A percentile compares a stretch with the other conserved stretches of the same genome.
Evolutionary conservation across 805 yeast species (phyloP).

Genomic region (Starmerella sirachaensis): DNA sequence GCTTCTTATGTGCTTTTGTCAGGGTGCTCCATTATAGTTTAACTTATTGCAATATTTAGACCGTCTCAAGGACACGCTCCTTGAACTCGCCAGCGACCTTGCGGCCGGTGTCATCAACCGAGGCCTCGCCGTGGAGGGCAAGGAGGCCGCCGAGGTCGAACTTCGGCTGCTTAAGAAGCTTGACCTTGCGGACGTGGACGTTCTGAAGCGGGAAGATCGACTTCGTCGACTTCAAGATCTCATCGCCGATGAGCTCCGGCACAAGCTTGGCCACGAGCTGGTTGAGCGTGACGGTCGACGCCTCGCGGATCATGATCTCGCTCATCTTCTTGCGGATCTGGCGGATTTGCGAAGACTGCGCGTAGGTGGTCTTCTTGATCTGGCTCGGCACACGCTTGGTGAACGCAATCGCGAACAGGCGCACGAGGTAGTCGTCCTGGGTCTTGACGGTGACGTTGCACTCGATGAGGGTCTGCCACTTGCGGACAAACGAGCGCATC

Average conservation of each 20-base stretch:
- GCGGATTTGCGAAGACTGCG: constrained; percentile 95
- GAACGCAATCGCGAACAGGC: constrained; percentile 96
- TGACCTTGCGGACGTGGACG: constrained; percentile 97
- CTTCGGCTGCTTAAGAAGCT: constrained; percentile 96
- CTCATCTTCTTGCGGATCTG: constrained; percentile 93
- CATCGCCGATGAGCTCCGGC: constrained; percentile 98
- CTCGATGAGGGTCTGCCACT: constrained; percentile 98
- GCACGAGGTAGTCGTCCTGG: constrained; percentile 90
- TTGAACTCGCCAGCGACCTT: constrained; percentile 86
- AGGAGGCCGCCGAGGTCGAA: constrained; percentile 93
- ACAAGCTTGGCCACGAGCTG: constrained; percentile 95
- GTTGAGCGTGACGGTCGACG: constrained; percentile 84
- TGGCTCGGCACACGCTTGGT: constrained; percentile 96
- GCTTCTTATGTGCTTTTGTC: too few species aligned
- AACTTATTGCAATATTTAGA: constrained; percentile 45
- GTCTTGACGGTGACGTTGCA: constrained; percentile 98
- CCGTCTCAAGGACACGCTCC: constrained; percentile 96
- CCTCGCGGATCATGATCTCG: constrained; percentile 95
- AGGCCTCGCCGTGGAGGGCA: constrained; percentile 93
- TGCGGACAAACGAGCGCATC: constrained; percentile 94
- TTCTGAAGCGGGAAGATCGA: constrained; percentile 95
- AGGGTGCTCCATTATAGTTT: too few species aligned
- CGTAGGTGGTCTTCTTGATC: constrained; percentile 94
- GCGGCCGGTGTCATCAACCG: constrained; percentile 95
- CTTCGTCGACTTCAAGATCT: constrained; percentile 92